Evolutionary conservation across 2,329 filamentous ascomycete species (phyloP).

Genomic region (Aaosphaeria arxii): DNA sequence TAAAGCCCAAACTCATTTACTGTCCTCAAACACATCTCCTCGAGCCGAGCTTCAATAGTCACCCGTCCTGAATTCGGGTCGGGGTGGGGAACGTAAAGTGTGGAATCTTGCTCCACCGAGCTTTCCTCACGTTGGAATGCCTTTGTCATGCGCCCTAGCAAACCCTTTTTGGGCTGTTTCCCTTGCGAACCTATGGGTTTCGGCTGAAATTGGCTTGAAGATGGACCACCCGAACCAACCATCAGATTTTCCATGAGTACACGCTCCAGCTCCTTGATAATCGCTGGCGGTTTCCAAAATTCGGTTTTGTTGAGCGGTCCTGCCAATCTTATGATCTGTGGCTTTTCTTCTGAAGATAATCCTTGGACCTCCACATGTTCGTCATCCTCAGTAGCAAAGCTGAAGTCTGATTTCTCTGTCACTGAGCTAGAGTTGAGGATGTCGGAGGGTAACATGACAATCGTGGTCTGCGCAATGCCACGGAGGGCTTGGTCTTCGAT

Average conservation of each 20-base stretch:
- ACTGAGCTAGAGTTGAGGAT: constrained; percentile 21
- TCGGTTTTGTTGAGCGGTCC: constrained; percentile 40
- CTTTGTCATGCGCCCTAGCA: constrained; percentile 23
- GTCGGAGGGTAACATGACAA: constrained; percentile 46
- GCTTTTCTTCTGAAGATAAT: constrained; percentile 38
- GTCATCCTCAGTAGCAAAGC: constrained; percentile 18
- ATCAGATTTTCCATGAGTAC: constrained; percentile 32
- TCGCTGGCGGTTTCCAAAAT: constrained; percentile 43
- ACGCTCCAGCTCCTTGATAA: constrained; percentile 39
- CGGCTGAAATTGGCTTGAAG: constrained; percentile 1
- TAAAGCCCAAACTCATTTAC: constrained; percentile 35
- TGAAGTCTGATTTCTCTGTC: constrained; percentile 27
- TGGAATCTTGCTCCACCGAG: constrained; percentile 15
- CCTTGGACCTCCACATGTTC: constrained; percentile 37
- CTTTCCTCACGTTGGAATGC: constrained; percentile 16
- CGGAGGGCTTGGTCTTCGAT: constrained; percentile 38
- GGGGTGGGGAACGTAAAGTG: constrained; percentile 13
- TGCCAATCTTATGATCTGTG: constrained; percentile 38
- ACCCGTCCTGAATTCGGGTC: constrained; percentile 12
- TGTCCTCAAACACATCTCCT: constrained; percentile 32
- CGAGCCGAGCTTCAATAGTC: constrained; percentile 24
- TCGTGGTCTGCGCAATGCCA: constrained; percentile 43
- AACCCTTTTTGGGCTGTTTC: constrained; percentile 10
- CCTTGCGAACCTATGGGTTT: background rate
- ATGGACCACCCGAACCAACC: constrained; percentile 10